Evolutionary conservation across 2,329 filamentous ascomycete genomes (phyloP).

Genomic region (Diaporthe ampelina): DNA sequence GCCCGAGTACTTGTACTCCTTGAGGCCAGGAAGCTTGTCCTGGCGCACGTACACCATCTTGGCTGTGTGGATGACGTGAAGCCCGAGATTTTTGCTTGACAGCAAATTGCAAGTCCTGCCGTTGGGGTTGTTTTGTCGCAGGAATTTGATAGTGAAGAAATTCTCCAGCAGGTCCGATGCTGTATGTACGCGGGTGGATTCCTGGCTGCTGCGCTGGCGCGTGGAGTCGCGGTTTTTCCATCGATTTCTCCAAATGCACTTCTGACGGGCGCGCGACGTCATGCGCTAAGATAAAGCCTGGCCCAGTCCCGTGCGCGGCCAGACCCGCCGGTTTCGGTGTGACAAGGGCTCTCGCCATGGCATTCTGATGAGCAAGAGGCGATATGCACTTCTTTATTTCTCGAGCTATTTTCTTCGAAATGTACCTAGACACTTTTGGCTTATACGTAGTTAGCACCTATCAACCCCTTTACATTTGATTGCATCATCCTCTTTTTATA

Average conservation of each 20-base stretch:
- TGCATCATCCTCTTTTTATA: background rate
- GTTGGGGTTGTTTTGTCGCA: background rate
- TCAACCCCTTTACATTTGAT: background rate
- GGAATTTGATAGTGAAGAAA: background rate
- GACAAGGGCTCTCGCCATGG: background rate
- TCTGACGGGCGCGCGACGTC: slow-evolving; percentile 17
- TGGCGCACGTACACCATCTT: slow-evolving; percentile 92
- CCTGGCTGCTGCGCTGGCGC: slow-evolving; percentile 29
- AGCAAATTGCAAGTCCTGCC: background rate
- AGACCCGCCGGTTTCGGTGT: slow-evolving; percentile 22
- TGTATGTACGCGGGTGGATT: slow-evolving; percentile 17
- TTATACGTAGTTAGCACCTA: background rate
- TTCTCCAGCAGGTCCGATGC: slow-evolving; percentile 18
- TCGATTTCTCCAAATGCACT: slow-evolving; percentile 15
- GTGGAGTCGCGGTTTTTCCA: slow-evolving; percentile 29
- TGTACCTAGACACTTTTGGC: background rate
- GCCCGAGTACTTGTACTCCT: slow-evolving; percentile 94
- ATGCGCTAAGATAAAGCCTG: slow-evolving; percentile 11
- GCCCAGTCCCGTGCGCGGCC: background rate
- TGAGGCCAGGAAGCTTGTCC: slow-evolving; percentile 87
- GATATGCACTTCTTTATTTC: background rate
- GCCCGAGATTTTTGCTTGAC: background rate
- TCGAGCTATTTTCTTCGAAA: background rate
- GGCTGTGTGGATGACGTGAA: background rate
- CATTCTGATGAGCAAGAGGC: background rate